These are phyloP conservation scores for Mesostigma viride DNA, from an alignment of 139 green algal species.

Conservation along the genomic window DNA sequence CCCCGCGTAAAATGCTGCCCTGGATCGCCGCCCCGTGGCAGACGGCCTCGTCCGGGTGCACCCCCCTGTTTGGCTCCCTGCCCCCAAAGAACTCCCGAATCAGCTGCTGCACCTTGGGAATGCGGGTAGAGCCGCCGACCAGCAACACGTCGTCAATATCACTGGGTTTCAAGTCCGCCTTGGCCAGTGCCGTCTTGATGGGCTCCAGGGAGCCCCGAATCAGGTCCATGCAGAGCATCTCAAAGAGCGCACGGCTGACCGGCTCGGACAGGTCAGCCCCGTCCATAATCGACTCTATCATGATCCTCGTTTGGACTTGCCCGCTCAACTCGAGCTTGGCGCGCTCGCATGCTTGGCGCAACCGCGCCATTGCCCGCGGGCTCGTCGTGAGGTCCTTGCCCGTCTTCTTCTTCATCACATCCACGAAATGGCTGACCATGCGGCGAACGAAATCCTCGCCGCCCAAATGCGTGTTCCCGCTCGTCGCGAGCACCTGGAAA, in stretches of 20 bases:
- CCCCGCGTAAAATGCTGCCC: conserved; percentile 37
- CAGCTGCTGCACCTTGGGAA: conserved; percentile 73
- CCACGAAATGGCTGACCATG: conserved; percentile 80
- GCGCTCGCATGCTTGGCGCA: conserved; percentile 20
- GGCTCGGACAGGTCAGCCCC: conserved; percentile 12
- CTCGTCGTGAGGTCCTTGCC: conserved; percentile 2
- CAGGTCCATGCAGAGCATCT: conserved; percentile 13
- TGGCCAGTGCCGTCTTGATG: conserved; percentile 15
- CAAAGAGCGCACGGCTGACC: conserved; percentile 17
- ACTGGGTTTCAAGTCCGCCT: conserved; percentile 13
- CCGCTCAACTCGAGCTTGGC: no score
- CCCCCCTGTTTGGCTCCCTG: conserved; percentile 76
- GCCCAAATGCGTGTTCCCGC: conserved; percentile 29
- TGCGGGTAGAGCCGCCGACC: conserved; percentile 79
- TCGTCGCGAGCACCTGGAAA: conserved; percentile 19
- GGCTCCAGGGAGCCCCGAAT: conserved; percentile 22
- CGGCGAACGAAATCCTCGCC: conserved; percentile 93
- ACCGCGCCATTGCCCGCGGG: background rate
- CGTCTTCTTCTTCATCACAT: conserved; percentile 36
- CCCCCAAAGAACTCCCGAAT: conserved; percentile 60
- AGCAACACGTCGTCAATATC: conserved; percentile 54
- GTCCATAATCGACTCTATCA: conserved; percentile 34
- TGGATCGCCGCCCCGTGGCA: conserved; percentile 85
- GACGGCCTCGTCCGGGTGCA: conserved; percentile 94
- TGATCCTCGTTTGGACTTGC: no score